phyloP scores from a whole-genome alignment of 2,329 filamentous ascomycete species.

The Periconia sp. region DNA sequence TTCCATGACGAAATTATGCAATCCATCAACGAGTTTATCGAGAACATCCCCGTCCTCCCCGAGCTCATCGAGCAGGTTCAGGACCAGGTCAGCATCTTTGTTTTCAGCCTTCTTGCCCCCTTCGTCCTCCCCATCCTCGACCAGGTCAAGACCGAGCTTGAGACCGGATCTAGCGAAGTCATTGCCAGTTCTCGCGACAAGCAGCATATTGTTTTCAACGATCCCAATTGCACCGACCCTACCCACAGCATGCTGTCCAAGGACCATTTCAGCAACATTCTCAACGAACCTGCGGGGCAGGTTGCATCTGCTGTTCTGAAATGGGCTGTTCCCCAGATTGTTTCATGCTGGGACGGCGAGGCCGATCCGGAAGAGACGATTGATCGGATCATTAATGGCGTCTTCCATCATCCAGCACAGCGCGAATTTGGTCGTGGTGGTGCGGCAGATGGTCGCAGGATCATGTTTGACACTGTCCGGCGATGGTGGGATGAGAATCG shows the following conservation, averaged over 20 bases:
- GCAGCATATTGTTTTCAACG: constrained; percentile 84
- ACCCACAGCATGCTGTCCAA: constrained; percentile 97
- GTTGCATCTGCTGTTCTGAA: constrained; percentile 78
- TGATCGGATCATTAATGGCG: constrained; percentile 77
- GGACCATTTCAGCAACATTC: constrained; percentile 88
- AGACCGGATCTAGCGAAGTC: constrained; percentile 84
- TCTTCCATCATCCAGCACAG: constrained; percentile 88
- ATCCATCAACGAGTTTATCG: constrained; percentile 75
- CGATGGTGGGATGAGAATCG: constrained; percentile 80
- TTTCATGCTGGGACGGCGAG: constrained; percentile 86
- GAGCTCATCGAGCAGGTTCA: constrained; percentile 85
- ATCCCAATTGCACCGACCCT: constrained; percentile 77
- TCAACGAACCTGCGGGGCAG: constrained; percentile 88
- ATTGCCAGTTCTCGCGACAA: constrained; percentile 84
- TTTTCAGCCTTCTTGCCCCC: constrained; percentile 89
- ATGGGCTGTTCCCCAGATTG: constrained; percentile 89
- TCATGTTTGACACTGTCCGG: constrained; percentile 81
- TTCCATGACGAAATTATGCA: constrained; percentile 91
- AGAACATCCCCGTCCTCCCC: constrained; percentile 83
- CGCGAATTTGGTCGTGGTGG: constrained; percentile 65
- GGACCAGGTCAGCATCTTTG: constrained; percentile 86
- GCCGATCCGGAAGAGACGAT: constrained; percentile 73
- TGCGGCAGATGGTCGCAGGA: constrained; percentile 70
- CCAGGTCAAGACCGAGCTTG: constrained; percentile 86
- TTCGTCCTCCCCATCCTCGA: constrained; percentile 84